These are phyloP conservation scores for Ephemerocybe angulata DNA, from an alignment of 768 basidiomycete species.

Conservation along the genomic window DNA sequence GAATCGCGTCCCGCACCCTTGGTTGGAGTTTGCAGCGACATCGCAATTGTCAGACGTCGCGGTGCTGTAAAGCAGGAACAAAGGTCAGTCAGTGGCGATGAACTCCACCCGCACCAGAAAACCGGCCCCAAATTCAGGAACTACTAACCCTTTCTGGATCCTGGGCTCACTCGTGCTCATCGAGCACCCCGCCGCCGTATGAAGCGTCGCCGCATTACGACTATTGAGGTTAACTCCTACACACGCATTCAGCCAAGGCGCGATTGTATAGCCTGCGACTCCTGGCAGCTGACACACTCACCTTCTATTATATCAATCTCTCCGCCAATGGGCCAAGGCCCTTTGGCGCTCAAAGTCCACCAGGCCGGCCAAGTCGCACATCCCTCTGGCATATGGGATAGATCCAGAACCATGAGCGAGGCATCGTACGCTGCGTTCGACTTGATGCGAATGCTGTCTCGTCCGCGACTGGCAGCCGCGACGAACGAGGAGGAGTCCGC, in stretches of 20 bases:
- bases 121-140: neutral
- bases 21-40: constrained; percentile 46
- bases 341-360: constrained; percentile 49
- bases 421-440: constrained; percentile 45
- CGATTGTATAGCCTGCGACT: constrained; percentile 3
- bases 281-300: constrained; percentile 11
- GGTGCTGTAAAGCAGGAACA: too few species aligned
- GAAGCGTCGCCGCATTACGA: constrained; percentile 50
- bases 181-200: constrained; percentile 47
- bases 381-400: constrained; percentile 59
- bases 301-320: constrained; percentile 64
- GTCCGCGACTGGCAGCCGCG: constrained; percentile 37
- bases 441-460: constrained; percentile 53
- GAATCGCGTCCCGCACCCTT: constrained; percentile 57
- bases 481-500: constrained; percentile 45
- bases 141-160: constrained; percentile 44
- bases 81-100: too few species aligned
- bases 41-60: constrained; percentile 47
- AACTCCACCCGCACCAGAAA: neutral
- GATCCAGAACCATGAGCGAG: constrained; percentile 46
- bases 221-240: constrained; percentile 48
- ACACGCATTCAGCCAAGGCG: neutral
- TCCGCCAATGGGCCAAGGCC: constrained; percentile 60
- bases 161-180: constrained; percentile 41
- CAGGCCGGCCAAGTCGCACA: constrained; percentile 63